Base-by-base conservation (phyloP, 2,329 filamentous ascomycete genomes). In the Sarocladiaceae sp. region DNA sequence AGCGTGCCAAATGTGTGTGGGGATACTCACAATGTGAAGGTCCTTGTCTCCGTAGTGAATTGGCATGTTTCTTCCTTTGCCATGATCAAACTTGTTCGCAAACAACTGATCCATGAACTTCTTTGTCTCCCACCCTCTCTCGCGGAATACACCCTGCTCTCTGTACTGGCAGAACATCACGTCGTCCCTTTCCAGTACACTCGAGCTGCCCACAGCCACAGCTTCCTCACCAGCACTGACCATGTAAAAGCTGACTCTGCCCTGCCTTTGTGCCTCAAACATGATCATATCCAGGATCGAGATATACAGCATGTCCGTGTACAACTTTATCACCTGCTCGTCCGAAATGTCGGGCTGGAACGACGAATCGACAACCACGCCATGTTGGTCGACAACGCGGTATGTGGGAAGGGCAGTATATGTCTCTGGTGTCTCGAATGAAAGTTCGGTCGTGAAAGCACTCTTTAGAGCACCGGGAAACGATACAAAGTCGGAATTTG, bases 31-130 rank as follows among this genome's bases (percentile, higher is more conserved):
- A 63, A 96, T 91, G 60, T 96, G 90, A 53, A 95, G 75, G 57
- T 89, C 84, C 53, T 78, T 82, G 67, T 87, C 91, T 44, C 92
- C 92, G 63, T 97, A 99, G 70, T 99, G 94, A 13, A 97, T 89
- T 1, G 94, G 94, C 94, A 99, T 99, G 63, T 96, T 97, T 56
- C 93, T 83, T 1, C 92, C 94, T 55, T 78, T 80, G 1, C 93
- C 92, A 1, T 77, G 69, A 61, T 99, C 94, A 57, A 90, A 82
- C 52, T 75, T 80, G 64, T 96, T 97, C 18, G 92, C 84, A 71
- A 97, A 97, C 8, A 99, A 73, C 67, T 99, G 94, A 60, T 83
- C 87, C 94, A 99, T 97, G 64, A 97, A 97, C 54, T 97, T 84
- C 46, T 85, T 83, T 42, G 95, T 77, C 0, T 83, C 88, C 66